These are phyloP conservation scores for Diaporthe sp. DNA, from an alignment of 2,329 filamentous ascomycete genomes.

Conservation along the genomic window DNA sequence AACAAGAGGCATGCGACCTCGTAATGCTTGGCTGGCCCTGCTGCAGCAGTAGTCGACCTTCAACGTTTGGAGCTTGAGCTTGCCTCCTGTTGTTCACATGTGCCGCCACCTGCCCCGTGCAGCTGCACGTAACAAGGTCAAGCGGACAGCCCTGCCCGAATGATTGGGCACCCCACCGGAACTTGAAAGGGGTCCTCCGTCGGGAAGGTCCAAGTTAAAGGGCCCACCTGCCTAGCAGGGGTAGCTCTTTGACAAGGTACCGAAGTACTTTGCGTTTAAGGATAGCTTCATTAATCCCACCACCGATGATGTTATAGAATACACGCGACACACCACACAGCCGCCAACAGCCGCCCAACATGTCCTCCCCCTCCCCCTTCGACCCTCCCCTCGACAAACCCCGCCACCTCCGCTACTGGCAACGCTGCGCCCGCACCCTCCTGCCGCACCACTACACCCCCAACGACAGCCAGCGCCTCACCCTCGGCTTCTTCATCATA, in stretches of 20 bases:
- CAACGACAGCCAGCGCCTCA: constrained; percentile 91
- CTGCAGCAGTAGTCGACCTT: no score
- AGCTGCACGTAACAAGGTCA: constrained; percentile 1
- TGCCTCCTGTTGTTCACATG: neutral
- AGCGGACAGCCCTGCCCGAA: neutral
- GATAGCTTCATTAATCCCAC: neutral
- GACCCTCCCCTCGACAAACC: constrained; percentile 63
- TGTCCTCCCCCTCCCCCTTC: constrained; percentile 9
- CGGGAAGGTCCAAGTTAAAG: neutral
- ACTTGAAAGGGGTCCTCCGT: neutral
- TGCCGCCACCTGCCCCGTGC: constrained; percentile 22
- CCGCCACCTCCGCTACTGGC: constrained; percentile 90
- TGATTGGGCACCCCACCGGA: neutral
- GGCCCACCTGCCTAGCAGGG: constrained; percentile 11
- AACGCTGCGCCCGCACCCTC: constrained; percentile 83
- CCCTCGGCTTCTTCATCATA: constrained; percentile 88
- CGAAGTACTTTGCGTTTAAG: neutral
- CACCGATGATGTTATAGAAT: neutral
- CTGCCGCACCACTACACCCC: constrained; percentile 86
- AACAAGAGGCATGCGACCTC: neutral
- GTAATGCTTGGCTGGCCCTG: neutral
- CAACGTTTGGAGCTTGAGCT: neutral
- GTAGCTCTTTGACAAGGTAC: constrained; percentile 9
- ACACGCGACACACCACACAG: neutral
- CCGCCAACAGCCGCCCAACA: neutral